A percentile compares a stretch with the other conserved stretches of the same genome.
Evolutionary conservation across 352 stramenopile genomes (phyloP).

Genomic region (Pythium graminicola): DNA sequence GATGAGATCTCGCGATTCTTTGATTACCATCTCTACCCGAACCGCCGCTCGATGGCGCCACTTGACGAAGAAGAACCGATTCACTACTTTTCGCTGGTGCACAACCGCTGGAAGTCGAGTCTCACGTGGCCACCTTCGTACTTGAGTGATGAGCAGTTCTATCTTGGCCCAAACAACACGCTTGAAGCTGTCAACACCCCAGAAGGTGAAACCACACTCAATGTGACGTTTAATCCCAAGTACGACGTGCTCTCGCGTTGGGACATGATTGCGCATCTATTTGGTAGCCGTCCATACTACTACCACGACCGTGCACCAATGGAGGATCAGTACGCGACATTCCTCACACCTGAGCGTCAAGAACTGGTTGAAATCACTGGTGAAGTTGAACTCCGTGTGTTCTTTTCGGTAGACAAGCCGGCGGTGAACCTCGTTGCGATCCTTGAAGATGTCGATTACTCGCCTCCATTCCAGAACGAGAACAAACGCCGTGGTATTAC

Average conservation of each 20-base stretch:
- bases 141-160: conserved; percentile 43
- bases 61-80: conserved; percentile 67
- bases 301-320: conserved; percentile 63
- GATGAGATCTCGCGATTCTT: conserved; percentile 83
- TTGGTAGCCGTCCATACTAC: conserved; percentile 67
- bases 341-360: conserved; percentile 48
- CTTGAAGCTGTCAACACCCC: conserved; percentile 39
- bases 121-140: conserved; percentile 56
- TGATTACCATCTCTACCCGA: conserved; percentile 69
- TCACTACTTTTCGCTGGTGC: conserved; percentile 75
- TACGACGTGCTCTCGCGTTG: conserved; percentile 60
- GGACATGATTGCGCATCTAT: conserved; percentile 66
- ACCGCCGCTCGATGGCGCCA: conserved; percentile 45
- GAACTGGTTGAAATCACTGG: conserved; percentile 59
- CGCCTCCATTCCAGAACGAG: conserved; percentile 64
- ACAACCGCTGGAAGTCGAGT: conserved; percentile 69
- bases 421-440: conserved; percentile 65
- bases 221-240: conserved; percentile 34
- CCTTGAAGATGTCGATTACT: conserved; percentile 74
- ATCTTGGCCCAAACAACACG: conserved; percentile 47
- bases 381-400: conserved; percentile 63
- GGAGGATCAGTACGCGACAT: conserved; percentile 46
- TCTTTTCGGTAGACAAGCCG: conserved; percentile 70
- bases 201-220: conserved; percentile 28
- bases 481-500: conserved; percentile 72